A percentile compares a stretch with the other conserved stretches of the same genome.
Evolutionary conservation across 495 filamentous ascomycete species (phyloP).

Genomic region (Penicillium diatomitis): DNA sequence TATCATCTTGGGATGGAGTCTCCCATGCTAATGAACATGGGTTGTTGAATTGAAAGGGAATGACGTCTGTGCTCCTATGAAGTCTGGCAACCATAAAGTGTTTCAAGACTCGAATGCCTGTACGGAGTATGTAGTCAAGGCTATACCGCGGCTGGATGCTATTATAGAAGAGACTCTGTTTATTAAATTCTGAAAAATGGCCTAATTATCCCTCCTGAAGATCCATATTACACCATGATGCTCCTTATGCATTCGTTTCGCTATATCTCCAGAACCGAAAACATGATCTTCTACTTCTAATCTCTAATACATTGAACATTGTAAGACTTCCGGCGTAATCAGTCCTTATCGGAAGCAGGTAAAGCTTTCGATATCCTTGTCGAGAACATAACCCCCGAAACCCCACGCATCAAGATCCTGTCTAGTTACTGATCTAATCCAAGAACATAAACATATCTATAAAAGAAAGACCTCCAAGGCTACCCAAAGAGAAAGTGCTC

Average conservation of each 20-base stretch:
- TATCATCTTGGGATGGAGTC: too few species aligned
- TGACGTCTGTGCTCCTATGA: too few species aligned
- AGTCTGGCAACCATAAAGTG: background rate
- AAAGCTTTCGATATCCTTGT: background rate
- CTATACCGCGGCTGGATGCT: background rate
- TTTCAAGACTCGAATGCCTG: background rate
- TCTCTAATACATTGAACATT: background rate
- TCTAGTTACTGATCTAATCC: conserved; percentile 5
- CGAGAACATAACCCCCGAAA: background rate
- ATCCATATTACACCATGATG: background rate
- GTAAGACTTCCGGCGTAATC: background rate
- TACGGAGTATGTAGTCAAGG: background rate
- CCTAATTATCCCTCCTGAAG: background rate
- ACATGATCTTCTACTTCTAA: background rate
- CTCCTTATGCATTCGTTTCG: background rate
- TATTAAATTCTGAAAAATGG: background rate
- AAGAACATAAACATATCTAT: conserved; percentile 3
- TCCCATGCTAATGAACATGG: too few species aligned
- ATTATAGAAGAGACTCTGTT: background rate
- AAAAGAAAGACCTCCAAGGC: too few species aligned
- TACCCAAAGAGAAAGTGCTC: too few species aligned
- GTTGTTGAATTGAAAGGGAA: too few species aligned
- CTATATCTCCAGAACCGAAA: background rate
- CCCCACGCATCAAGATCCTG: background rate
- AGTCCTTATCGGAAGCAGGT: background rate